Evolutionary conservation across 139 green algal genomes (phyloP), one percentile per base, ranked within the genome.

Genomic region (Chlamydomonas sphaeroides): DNA sequence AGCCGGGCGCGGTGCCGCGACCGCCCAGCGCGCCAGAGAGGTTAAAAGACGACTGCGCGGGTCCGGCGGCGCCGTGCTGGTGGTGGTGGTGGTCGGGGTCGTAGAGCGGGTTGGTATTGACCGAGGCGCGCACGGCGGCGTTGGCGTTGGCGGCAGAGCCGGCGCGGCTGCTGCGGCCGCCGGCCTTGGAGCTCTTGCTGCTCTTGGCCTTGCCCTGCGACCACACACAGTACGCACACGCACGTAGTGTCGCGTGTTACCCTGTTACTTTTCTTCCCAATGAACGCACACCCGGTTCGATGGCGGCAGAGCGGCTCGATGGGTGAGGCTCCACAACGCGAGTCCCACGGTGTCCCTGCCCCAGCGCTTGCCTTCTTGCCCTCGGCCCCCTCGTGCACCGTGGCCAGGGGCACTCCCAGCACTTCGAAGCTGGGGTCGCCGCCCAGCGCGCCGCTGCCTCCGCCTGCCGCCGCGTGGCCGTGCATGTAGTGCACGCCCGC

Each of bases 71-170:
- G 21, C 33, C 57, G 3, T 17, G 18, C 18, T 30, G 45, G 11
- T 77, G 75, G 21, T 69, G 17, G n/a, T 30, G 53, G 28, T 85
- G 76, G 10, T 70, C 38, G 36, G 38, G 78, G 32, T 88, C 84
- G 66, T 73, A 88, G 74, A 88, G 68, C 15, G 76, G 84, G 68
- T 88, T 88, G 74, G 71, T 86, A 33, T 73, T 86, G 6, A 86
- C 45, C 15, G 61, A 63, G 26, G 51, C 56, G 28, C 39, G 42
- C 30, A 35, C 36, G 15, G 38, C n/a, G n/a, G n/a, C n/a, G n/a
- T n/a, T n/a, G n/a, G n/a, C 20, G 62, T 71, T 74, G 66, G 48
- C 56, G 25, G 23, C 56, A 10, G 23, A 21, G 56, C 56, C 21
- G 25, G 56, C 17, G 25, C 15, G 17, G 26, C 39, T 7, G 41